Base-by-base conservation (phyloP, 306 rosid genomes). In the Cucurbita pepo region DNA sequence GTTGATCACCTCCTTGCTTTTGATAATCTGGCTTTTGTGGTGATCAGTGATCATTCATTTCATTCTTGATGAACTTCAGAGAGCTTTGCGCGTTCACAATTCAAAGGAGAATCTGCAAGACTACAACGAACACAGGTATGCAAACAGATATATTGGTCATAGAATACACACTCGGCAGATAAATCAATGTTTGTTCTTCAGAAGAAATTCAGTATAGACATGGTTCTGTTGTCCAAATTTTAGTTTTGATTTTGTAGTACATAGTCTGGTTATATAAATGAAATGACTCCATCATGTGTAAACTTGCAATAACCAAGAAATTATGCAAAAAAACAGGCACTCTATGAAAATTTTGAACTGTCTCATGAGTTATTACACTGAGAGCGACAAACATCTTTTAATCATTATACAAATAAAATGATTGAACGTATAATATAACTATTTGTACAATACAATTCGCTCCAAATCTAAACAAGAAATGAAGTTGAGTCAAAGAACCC, bases 1-100 rank as follows among this genome's bases (percentile, higher is more conserved):
- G 45, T 34, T 80, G 53, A 78, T 75, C 60, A 51, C 82, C 53
- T 76, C 61, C 72, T 52, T 80, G 64, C 51, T 79, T 76, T 65
- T 84, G 61, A 53, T 83, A 76, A 8, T 79, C 54, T 60, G 84
- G 83, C 75, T 76, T 71, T 55, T 78, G 56, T 83, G 77, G 71
- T 76, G 83, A 37, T 47, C 43, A 12, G 56, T 6, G 22, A 15
- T 67, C 73, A 12, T 67, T 47, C 56, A 5, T 61, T 13, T 14
- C 19, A 5, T 63, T 18, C 70, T 18, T 75, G 45, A 14, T 21
- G 5, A 34, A 36, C 66, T 40, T 55, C 64, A 55, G 51, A 19
- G 22, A 25, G 15, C 38, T 21, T 5, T 4, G 14, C 47, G 12
- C 14, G 54, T 56, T 73, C 10, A 38, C 6, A 18, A 43, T 56